phyloP scores from a whole-genome alignment of 139 green algal genomes.

The Ostreobium quekettii region DNA sequence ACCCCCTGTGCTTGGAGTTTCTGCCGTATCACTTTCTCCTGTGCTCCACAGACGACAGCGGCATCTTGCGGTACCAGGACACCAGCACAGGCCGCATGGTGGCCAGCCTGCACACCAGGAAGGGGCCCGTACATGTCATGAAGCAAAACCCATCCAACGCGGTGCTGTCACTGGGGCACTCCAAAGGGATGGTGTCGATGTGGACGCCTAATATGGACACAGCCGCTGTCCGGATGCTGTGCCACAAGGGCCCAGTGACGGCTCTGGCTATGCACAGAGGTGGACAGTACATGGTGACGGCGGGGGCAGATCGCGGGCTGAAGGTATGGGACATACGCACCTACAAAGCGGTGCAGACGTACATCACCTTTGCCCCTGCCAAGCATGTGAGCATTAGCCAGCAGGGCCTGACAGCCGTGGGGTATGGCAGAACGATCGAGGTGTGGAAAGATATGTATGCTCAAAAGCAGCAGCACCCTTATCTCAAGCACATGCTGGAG shows the following conservation, averaged over 20 bases:
- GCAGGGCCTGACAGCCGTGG: constrained; percentile 79
- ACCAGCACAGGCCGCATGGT: constrained; percentile 85
- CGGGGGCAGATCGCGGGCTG: constrained; percentile 71
- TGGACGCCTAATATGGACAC: constrained; percentile 91
- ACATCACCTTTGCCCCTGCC: constrained; percentile 66
- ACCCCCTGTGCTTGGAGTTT: constrained; percentile 67
- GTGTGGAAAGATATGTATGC: constrained; percentile 80
- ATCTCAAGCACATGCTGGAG: constrained; percentile 70
- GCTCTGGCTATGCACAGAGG: constrained; percentile 63
- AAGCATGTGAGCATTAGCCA: constrained; percentile 82
- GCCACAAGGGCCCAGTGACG: constrained; percentile 68
- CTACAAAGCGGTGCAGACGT: constrained; percentile 76
- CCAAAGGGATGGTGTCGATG: constrained; percentile 81
- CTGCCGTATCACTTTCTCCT: constrained; percentile 96
- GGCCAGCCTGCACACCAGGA: constrained; percentile 67
- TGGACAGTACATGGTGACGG: constrained; percentile 80
- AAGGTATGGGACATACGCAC: constrained; percentile 89
- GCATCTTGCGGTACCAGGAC: constrained; percentile 84
- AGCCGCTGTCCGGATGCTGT: constrained; percentile 85
- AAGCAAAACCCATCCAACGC: constrained; percentile 84
- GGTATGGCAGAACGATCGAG: constrained; percentile 60
- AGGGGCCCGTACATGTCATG: constrained; percentile 72
- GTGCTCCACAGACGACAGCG: constrained; percentile 55
- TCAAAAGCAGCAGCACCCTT: constrained; percentile 73
- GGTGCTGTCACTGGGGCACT: constrained; percentile 76